Percentiles rank a stretch among this genome's conserved stretches.
These are phyloP conservation scores for Paecilomyces niveus DNA, from an alignment of 2,329 filamentous ascomycete genomes.

Conservation along the genomic window DNA sequence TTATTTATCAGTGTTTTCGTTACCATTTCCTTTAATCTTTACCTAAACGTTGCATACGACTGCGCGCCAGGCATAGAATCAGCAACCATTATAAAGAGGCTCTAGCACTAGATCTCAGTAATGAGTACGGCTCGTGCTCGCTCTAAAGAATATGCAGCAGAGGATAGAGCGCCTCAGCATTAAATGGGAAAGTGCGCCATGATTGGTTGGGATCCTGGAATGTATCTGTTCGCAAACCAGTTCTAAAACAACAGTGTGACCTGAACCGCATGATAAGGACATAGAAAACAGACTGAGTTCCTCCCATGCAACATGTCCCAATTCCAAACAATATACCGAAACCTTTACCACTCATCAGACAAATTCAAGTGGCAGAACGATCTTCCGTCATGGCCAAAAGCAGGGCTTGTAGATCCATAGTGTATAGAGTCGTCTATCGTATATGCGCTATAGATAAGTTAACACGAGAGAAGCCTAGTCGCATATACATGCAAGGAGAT, in stretches of 20 bases:
- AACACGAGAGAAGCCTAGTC: background rate
- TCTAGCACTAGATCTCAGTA: too few relatives aligned
- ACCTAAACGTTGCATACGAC: too few relatives aligned
- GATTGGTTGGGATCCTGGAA: too few relatives aligned
- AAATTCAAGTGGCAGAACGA: background rate
- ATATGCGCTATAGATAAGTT: background rate
- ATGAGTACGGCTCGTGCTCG: too few relatives aligned
- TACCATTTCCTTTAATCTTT: too few relatives aligned
- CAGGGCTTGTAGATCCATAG: too few relatives aligned
- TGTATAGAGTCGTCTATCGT: background rate
- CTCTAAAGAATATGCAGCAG: too few relatives aligned
- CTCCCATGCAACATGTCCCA: background rate
- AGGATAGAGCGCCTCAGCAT: too few relatives aligned
- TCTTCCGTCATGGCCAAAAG: background rate
- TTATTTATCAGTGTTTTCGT: too few relatives aligned
- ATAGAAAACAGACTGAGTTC: background rate
- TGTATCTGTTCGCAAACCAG: background rate
- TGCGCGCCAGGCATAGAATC: too few relatives aligned
- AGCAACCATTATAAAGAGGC: too few relatives aligned
- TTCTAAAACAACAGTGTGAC: background rate
- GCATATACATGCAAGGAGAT: background rate
- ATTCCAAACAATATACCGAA: background rate
- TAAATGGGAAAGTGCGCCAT: too few relatives aligned
- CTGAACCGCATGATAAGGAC: background rate
- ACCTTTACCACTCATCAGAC: background rate